These are phyloP conservation scores for Phytophthora hybrid DNA, from an alignment of 352 stramenopile species.

Conservation along the genomic window DNA sequence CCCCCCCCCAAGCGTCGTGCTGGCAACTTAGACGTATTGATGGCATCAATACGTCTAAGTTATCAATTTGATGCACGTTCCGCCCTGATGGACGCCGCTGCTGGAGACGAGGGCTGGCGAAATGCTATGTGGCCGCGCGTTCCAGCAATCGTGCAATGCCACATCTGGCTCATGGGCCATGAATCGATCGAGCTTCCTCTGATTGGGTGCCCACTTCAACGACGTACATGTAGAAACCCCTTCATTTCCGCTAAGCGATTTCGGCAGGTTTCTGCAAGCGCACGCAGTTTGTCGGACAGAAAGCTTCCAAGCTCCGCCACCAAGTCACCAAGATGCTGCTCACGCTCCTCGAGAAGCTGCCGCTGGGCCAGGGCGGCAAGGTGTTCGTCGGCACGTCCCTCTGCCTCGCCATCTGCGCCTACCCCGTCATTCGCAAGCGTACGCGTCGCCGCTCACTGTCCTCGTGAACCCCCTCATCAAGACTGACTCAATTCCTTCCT, in stretches of 20 bases:
- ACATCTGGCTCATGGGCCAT: neutral
- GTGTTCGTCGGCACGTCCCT: slow-evolving; percentile 75
- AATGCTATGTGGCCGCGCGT: neutral
- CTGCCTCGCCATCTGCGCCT: slow-evolving; percentile 75
- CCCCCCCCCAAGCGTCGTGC: no score
- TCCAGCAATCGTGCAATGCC: neutral
- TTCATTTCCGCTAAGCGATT: slow-evolving; percentile 1
- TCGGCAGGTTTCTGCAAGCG: slow-evolving; percentile 14
- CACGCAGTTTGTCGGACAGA: slow-evolving; percentile 6
- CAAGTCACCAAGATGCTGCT: slow-evolving; percentile 51
- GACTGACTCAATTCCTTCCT: no score
- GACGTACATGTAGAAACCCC: neutral
- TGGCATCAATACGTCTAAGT: no score
- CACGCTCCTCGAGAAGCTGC: slow-evolving; percentile 73
- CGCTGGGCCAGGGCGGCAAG: slow-evolving; percentile 73
- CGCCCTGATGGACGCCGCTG: slow-evolving; percentile 15
- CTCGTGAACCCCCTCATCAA: no score
- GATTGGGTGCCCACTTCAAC: slow-evolving; percentile 22
- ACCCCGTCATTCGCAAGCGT: slow-evolving; percentile 72
- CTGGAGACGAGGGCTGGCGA: slow-evolving; percentile 6
- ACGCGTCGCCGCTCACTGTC: slow-evolving; percentile 27
- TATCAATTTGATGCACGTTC: slow-evolving; percentile 15
- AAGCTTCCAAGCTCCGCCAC: slow-evolving; percentile 4
- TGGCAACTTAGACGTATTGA: no score
- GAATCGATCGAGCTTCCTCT: neutral